Base-by-base conservation (phyloP, 305 asterid genomes). In the Fraxinus floribunda region DNA sequence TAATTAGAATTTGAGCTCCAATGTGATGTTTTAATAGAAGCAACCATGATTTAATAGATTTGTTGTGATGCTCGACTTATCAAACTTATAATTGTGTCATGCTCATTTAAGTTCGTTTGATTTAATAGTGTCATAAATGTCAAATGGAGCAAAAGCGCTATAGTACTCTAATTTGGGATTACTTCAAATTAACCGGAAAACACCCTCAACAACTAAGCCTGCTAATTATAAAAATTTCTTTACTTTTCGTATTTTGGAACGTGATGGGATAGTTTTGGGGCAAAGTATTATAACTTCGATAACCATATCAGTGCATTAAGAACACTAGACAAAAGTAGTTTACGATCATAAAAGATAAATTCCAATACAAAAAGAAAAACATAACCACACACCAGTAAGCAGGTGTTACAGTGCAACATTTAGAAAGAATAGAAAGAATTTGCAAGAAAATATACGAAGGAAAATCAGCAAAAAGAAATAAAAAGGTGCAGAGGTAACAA, bases 361-460 rank as follows among this genome's bases (percentile, higher is more conserved):
- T 71, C 24, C 4, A 5, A 32, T 71, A 16, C 76, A 30, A 71
- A 30, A 30, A 1, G 66, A 55, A n/a, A n/a, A 32, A 32, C 75
- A 68, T 29, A 10, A 68, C 3, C 24, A 30, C 76, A 32, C 44
- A 16, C 44, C 76, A 32, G 76, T 10, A 11, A 16, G 76, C 44
- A 30, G 76, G 76, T 71, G 75, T 70, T 29, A 70, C 41, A 13
- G 39, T 70, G 76, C 44, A 71, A 71, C 76, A 32, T 71, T 32
- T 26, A 32, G n/a, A 71, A 71, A 71, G 41, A 71, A 71, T 71
- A 2, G 24, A 71, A 71, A 32, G 76, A 71, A 71, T 71, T 32
- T 71, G 76, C 76, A 71, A 71, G 41, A 13, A 32, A 16, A 32
- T 71, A 16, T 71, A 30, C 6, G 44, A 16, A 71, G 41, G 26